Evolutionary conservation across 2,329 filamentous ascomycete genomes (phyloP).

Genomic region (Geosmithia morbida): DNA sequence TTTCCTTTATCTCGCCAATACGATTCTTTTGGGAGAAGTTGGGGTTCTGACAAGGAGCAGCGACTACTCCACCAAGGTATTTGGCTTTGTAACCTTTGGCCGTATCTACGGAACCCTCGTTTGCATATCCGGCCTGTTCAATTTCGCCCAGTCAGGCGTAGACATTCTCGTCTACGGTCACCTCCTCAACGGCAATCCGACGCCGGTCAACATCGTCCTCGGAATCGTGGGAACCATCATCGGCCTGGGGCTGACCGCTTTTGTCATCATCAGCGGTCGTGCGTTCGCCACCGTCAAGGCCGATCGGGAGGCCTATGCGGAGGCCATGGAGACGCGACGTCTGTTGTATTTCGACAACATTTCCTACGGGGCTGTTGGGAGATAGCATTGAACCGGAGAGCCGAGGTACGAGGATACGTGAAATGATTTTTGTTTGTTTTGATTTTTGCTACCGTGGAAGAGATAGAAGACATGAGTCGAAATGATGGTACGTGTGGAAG

Average conservation of each 20-base stretch:
- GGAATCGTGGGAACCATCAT: conserved; percentile 37
- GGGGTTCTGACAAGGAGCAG: conserved; percentile 14
- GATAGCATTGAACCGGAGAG: too few relatives aligned
- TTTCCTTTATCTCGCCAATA: not conserved
- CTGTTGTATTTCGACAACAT: too few relatives aligned
- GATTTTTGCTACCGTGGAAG: too few relatives aligned
- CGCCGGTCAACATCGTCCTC: conserved; percentile 48
- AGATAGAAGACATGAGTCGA: too few relatives aligned
- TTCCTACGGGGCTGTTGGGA: too few relatives aligned
- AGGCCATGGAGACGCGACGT: not conserved
- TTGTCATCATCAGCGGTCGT: conserved; percentile 22
- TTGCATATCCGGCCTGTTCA: conserved; percentile 56
- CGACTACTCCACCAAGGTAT: conserved; percentile 68
- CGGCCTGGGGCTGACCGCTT: conserved; percentile 39
- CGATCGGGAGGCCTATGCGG: not conserved
- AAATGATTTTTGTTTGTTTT: too few relatives aligned
- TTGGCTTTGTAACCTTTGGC: conserved; percentile 67
- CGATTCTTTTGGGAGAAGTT: too few relatives aligned
- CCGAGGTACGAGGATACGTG: too few relatives aligned
- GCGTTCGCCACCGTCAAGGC: not conserved
- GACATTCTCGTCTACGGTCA: conserved; percentile 51
- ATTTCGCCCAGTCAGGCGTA: conserved; percentile 55
- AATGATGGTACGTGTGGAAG: too few relatives aligned
- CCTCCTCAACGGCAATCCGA: conserved; percentile 42
- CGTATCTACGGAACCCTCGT: conserved; percentile 68